Percentiles rank a stretch among this genome's conserved stretches.
Conservation (phyloP, 2,329 filamentous ascomycete species). For the Aspergillus candidus region DNA sequence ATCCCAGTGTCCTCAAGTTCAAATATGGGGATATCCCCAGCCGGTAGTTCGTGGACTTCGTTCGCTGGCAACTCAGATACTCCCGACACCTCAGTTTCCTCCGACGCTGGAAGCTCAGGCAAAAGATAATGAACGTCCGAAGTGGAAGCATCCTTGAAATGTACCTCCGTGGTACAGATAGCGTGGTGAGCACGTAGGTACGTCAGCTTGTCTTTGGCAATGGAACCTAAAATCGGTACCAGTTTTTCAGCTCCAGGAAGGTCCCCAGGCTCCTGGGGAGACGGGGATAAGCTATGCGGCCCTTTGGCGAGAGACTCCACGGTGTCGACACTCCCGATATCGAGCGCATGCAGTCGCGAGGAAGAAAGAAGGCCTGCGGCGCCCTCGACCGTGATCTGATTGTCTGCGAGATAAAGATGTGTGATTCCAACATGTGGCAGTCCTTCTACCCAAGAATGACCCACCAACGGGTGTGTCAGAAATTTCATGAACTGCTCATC, state of each 20-base stretch:
- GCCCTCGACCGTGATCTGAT: constrained; percentile 51
- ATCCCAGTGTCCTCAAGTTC: constrained; percentile 36
- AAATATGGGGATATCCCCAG: constrained; percentile 24
- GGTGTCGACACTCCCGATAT: constrained; percentile 47
- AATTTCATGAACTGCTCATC: constrained; percentile 47
- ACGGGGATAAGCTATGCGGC: constrained; percentile 5
- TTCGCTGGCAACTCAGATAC: constrained; percentile 24
- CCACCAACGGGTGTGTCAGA: constrained; percentile 46
- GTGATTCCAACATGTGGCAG: constrained; percentile 51
- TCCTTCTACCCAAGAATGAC: constrained; percentile 51
- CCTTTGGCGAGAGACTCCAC: constrained; percentile 21
- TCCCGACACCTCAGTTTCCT: constrained; percentile 22
- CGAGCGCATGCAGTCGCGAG: constrained; percentile 49
- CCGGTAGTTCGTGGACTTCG: constrained; percentile 33
- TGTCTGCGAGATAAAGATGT: constrained; percentile 54
- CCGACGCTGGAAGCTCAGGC: constrained; percentile 29
- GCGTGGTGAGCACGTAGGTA: constrained; percentile 53
- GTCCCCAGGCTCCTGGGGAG: constrained; percentile 11
- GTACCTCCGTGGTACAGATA: constrained; percentile 45
- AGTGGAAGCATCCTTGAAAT: constrained; percentile 24
- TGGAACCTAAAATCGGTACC: constrained; percentile 44
- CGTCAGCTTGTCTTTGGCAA: constrained; percentile 44
- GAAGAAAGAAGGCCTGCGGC: constrained; percentile 49
- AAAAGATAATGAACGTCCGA: constrained; percentile 16
- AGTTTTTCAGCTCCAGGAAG: constrained; percentile 51